phyloP scores from a whole-genome alignment of 306 rosid genomes.

The Cucurbita argyrosperma region DNA sequence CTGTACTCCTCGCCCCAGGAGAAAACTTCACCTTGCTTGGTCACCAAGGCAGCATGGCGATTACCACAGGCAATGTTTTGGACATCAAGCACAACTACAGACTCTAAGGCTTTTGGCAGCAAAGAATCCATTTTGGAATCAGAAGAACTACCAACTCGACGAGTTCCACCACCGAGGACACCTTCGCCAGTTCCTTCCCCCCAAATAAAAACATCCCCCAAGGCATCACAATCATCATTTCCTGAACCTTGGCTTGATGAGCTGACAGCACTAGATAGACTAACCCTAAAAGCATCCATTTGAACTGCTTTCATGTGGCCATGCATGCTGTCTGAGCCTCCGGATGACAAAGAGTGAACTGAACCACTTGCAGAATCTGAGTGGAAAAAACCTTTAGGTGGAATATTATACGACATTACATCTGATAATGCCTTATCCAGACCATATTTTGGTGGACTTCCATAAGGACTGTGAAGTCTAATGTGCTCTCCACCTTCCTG shows the following conservation, averaged over 20 bases:
- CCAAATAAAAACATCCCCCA: conserved; percentile 98
- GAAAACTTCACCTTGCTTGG: conserved; percentile 93
- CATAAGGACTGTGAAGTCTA: conserved; percentile 87
- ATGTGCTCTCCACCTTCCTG: conserved; percentile 87
- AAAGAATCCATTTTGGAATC: conserved; percentile 69
- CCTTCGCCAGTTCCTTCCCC: conserved; percentile 97
- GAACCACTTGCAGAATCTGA: conserved; percentile 91
- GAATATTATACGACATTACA: conserved; percentile 64
- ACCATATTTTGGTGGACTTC: conserved; percentile 92
- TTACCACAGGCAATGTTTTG: conserved; percentile 96
- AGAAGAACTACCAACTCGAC: conserved; percentile 52
- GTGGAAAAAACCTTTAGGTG: conserved; percentile 84
- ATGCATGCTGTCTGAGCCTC: conserved; percentile 89
- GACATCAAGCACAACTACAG: conserved; percentile 89
- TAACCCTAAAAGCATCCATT: conserved; percentile 95
- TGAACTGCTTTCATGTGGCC: conserved; percentile 81
- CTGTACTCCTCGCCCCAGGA: conserved; percentile 99
- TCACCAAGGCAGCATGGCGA: conserved; percentile 86
- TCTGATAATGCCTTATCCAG: conserved; percentile 79
- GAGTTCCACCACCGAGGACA: conserved; percentile 83
- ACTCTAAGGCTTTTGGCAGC: conserved; percentile 90
- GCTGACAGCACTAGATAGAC: conserved; percentile 96
- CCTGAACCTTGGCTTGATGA: conserved; percentile 99
- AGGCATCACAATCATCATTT: conserved; percentile 95
- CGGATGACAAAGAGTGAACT: conserved; percentile 87